These are phyloP conservation scores for Mycena vulgaris DNA, from an alignment of 768 basidiomycete species.

Conservation along the genomic window DNA sequence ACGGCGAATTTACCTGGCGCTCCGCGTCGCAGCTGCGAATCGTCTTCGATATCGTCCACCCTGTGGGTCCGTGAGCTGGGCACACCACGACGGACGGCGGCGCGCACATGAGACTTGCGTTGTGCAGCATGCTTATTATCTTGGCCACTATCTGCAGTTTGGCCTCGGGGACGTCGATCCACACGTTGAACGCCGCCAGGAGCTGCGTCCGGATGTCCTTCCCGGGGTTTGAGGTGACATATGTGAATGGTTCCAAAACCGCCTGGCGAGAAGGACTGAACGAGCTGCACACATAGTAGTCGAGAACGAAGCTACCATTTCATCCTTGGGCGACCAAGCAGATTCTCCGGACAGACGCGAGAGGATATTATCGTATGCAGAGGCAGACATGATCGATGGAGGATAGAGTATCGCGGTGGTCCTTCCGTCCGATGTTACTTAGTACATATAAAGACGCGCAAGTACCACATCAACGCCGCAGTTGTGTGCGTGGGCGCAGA, in stretches of 20 bases:
- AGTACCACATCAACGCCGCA: too few relatives aligned
- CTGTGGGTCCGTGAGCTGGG: conserved; percentile 55
- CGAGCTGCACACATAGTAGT: neutral
- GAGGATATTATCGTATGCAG: conserved; percentile 60
- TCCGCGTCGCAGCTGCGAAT: conserved; percentile 88
- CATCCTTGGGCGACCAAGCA: conserved; percentile 54
- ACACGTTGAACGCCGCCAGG: conserved; percentile 93
- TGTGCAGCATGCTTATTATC: conserved; percentile 95
- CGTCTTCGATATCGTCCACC: conserved; percentile 96
- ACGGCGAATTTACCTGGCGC: conserved; percentile 69
- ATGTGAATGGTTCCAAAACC: conserved; percentile 90
- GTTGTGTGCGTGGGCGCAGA: too few relatives aligned
- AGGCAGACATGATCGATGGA: conserved; percentile 28
- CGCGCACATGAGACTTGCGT: conserved; percentile 89
- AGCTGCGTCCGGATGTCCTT: conserved; percentile 93
- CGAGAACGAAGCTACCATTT: conserved; percentile 46
- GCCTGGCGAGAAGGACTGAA: conserved; percentile 46
- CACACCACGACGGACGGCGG: neutral
- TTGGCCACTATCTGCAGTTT: conserved; percentile 82
- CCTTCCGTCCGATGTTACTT: too few relatives aligned
- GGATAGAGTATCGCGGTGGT: too few relatives aligned
- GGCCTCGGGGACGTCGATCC: conserved; percentile 86
- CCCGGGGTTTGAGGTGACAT: conserved; percentile 87
- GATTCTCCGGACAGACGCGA: conserved; percentile 49
- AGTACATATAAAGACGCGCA: too few relatives aligned